Base-by-base conservation (phyloP, 306 rosid species). In the Cucurbita moschata region DNA sequence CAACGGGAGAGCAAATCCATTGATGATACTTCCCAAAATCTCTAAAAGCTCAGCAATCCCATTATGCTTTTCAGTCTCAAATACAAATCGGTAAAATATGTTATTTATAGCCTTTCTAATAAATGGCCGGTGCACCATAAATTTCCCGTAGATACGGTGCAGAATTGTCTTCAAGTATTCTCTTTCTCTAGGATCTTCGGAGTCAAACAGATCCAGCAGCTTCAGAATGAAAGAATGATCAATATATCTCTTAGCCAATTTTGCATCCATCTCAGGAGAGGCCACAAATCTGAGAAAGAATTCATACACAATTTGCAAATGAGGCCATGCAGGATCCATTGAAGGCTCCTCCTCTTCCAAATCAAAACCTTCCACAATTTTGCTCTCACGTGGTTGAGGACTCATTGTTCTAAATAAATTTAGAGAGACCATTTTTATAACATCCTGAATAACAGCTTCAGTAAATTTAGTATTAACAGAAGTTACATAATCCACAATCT, bases 281-380 rank as follows among this genome's bases (percentile, higher is more conserved):
- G 96, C 86, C 3, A 90, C 87, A 65, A 90, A 90, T 55, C 90
- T 77, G 46, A 90, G 85, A 60, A 90, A 83, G 76, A 90, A 84
- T 82, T 90, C 96, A 16, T 90, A 86, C 50, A 91, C 96, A 13
- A 91, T 78, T 61, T 90, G 97, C 86, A 90, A 83, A 78, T 90
- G 97, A 54, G 92, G 86, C 97, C 97, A 90, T 4, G 89, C 84
- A 67, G 96, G 90, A 77, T 91, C 97, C 97, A 88, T 84, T 0
- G 87, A 83, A 78, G 89, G 92, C 84, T 88, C 96, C 58, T 91
- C 96, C 81, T 91, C 97, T 72, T 91, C 97, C 79, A 91, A 57
- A 38, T 91, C 97, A 86, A 88, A 63, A 16, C 90, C 92, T 71
- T 85, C 88, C 42, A 83, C 42, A 4, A 83, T 74, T 66, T 91